Percentiles rank a stretch among this genome's conserved stretches.
Evolutionary conservation across 176 grass and related monocot species (phyloP).

Genomic region (Coix lacrymajobi): DNA sequence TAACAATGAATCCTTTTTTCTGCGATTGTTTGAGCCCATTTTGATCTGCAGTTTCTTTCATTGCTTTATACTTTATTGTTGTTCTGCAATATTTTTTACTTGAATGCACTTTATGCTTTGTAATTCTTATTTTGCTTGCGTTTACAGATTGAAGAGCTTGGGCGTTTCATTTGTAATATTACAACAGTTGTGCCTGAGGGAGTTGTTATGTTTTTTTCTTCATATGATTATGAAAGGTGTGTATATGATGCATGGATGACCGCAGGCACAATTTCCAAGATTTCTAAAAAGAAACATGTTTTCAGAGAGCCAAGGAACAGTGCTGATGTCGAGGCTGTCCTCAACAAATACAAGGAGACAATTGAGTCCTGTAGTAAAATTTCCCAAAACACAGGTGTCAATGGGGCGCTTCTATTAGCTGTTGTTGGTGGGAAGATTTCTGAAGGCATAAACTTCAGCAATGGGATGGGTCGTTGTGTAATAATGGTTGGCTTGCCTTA

Average conservation of each 20-base stretch:
- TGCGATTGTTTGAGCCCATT: not conserved
- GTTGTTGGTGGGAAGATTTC: conserved; percentile 96
- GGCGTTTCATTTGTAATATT: conserved; percentile 79
- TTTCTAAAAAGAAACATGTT: conserved; percentile 75
- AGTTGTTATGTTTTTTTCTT: conserved; percentile 78
- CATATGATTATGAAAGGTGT: conserved; percentile 72
- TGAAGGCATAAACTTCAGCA: conserved; percentile 94
- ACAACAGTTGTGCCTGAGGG: conserved; percentile 78
- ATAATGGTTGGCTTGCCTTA: conserved; percentile 96
- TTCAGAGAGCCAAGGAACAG: conserved; percentile 89
- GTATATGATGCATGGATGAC: conserved; percentile 83
- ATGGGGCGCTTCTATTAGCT: conserved; percentile 77
- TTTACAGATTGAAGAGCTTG: conserved; percentile 84
- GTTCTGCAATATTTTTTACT: conserved; percentile 6
- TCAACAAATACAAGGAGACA: conserved; percentile 77
- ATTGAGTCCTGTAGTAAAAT: conserved; percentile 41
- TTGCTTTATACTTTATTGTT: not conserved
- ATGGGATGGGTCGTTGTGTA: conserved; percentile 92
- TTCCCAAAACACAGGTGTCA: conserved; percentile 37
- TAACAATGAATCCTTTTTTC: not conserved
- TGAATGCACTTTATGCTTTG: conserved; percentile 17
- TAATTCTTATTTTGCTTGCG: conserved; percentile 24
- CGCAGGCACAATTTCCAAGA: conserved; percentile 67
- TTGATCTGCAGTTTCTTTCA: not conserved
- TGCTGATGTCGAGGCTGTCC: conserved; percentile 57